Conservation (phyloP, 2,329 filamentous ascomycete species). For the Phialemoniopsis sp. region DNA sequence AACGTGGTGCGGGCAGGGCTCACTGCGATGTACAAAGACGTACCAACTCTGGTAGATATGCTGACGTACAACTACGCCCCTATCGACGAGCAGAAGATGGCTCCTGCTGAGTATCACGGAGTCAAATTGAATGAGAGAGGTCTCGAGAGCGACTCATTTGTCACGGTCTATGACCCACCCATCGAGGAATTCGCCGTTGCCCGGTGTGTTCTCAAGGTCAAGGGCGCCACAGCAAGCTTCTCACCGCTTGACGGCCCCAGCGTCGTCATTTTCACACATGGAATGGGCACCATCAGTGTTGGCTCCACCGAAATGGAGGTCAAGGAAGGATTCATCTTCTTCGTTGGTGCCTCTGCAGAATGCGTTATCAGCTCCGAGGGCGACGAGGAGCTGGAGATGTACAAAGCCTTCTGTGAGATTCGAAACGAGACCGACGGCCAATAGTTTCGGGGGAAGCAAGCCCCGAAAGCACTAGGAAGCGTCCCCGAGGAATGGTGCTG, state of each 20-base stretch:
- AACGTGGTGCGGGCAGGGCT: slow-evolving; percentile 97
- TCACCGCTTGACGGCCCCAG: slow-evolving; percentile 84
- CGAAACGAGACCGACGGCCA: slow-evolving; percentile 42
- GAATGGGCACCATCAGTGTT: slow-evolving; percentile 78
- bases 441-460: slow-evolving; percentile 15
- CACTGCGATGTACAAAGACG: slow-evolving; percentile 98
- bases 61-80: slow-evolving; percentile 94
- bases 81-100: slow-evolving; percentile 92
- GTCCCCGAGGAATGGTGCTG: no score
- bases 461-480: no score
- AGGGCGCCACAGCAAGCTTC: slow-evolving; percentile 80
- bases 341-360: slow-evolving; percentile 85
- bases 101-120: slow-evolving; percentile 79
- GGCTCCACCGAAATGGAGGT: slow-evolving; percentile 76
- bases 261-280: slow-evolving; percentile 85
- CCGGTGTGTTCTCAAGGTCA: slow-evolving; percentile 67
- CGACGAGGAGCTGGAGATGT: slow-evolving; percentile 75
- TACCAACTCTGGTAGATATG: slow-evolving; percentile 82
- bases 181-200: slow-evolving; percentile 96
- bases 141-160: slow-evolving; percentile 72
- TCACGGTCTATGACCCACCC: slow-evolving; percentile 83
- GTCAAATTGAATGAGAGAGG: slow-evolving; percentile 73
- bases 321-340: slow-evolving; percentile 71
- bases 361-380: slow-evolving; percentile 68
- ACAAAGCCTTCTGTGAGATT: slow-evolving; percentile 92